Percentiles rank a stretch among this genome's conserved stretches.
Conservation (phyloP, 495 filamentous ascomycete species). For the Hyaloscypha bicolor region DNA sequence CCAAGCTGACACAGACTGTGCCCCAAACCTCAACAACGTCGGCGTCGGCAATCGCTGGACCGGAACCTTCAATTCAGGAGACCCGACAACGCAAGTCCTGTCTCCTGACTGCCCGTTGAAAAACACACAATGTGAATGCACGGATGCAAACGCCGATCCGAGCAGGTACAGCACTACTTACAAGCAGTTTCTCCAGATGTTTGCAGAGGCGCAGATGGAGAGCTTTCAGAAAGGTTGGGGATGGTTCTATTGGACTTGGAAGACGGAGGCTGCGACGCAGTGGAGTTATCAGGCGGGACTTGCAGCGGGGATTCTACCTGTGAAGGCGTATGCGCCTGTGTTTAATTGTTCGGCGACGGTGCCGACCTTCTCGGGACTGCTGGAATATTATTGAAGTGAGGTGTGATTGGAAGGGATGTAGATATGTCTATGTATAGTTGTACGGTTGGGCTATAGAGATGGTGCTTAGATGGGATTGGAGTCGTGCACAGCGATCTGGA, state of each 20-base stretch:
- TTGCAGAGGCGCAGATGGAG: constrained; percentile 94
- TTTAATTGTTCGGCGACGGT: constrained; percentile 74
- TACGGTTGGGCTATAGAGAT: background rate
- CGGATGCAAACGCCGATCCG: constrained; percentile 71
- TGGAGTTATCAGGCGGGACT: constrained; percentile 93
- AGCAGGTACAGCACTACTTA: constrained; percentile 69
- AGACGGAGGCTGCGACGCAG: constrained; percentile 76
- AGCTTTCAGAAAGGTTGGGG: constrained; percentile 90
- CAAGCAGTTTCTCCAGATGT: constrained; percentile 82
- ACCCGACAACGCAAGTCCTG: constrained; percentile 54
- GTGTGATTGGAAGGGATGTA: background rate
- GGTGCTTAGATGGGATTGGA: constrained; percentile 4
- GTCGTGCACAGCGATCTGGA: constrained; percentile 20
- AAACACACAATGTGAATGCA: constrained; percentile 66
- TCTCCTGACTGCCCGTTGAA: constrained; percentile 72
- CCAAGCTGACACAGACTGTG: constrained; percentile 97
- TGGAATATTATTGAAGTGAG: constrained; percentile 66
- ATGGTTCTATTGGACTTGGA: constrained; percentile 99
- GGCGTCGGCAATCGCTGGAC: constrained; percentile 88
- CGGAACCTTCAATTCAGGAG: constrained; percentile 66
- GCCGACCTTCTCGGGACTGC: constrained; percentile 68
- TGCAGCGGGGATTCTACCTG: constrained; percentile 80
- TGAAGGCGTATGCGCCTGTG: constrained; percentile 70
- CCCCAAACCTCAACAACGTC: constrained; percentile 85
- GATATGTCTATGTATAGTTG: background rate